Evolutionary conservation across 371 early-diverging fungal species (phyloP).

Genomic region (Entomophthora muscae): DNA sequence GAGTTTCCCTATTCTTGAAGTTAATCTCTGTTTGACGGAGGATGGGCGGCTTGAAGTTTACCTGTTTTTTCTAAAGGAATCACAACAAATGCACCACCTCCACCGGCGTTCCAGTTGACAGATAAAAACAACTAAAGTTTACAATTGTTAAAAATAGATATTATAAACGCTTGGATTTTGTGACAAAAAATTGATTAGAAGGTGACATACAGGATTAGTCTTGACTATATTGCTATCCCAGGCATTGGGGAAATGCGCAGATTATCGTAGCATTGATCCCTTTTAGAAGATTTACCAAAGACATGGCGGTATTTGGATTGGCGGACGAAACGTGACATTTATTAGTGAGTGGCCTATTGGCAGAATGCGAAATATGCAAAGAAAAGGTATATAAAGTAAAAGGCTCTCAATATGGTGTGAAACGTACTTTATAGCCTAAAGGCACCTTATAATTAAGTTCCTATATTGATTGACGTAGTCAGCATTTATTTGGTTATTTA

Average conservation of each 20-base stretch:
- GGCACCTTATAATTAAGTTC: too few species aligned
- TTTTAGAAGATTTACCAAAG: slow-evolving; percentile 76
- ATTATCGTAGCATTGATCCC: slow-evolving; percentile 88
- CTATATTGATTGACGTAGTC: too few species aligned
- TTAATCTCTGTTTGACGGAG: not conserved
- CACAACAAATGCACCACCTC: slow-evolving; percentile 95
- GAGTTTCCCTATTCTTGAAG: slow-evolving; percentile 43
- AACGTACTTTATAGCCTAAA: too few species aligned
- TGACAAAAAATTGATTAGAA: too few species aligned
- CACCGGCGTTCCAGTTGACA: slow-evolving; percentile 88
- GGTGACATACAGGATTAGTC: slow-evolving; percentile 67
- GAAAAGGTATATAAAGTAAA: too few species aligned
- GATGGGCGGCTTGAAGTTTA: slow-evolving; percentile 11
- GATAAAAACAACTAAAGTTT: slow-evolving; percentile 52
- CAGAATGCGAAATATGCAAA: too few species aligned
- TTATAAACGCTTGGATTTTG: too few species aligned
- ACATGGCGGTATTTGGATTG: slow-evolving; percentile 83
- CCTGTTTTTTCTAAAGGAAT: slow-evolving; percentile 66
- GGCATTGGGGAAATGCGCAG: slow-evolving; percentile 74
- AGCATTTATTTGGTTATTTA: too few species aligned
- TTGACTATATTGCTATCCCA: slow-evolving; percentile 95
- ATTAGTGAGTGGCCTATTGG: too few species aligned
- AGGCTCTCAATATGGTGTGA: too few species aligned
- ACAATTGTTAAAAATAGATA: too few species aligned
- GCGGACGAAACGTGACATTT: slow-evolving; percentile 59